phyloP scores from a whole-genome alignment of 2,329 filamentous ascomycete species.

The Leptographium radiaticola region DNA sequence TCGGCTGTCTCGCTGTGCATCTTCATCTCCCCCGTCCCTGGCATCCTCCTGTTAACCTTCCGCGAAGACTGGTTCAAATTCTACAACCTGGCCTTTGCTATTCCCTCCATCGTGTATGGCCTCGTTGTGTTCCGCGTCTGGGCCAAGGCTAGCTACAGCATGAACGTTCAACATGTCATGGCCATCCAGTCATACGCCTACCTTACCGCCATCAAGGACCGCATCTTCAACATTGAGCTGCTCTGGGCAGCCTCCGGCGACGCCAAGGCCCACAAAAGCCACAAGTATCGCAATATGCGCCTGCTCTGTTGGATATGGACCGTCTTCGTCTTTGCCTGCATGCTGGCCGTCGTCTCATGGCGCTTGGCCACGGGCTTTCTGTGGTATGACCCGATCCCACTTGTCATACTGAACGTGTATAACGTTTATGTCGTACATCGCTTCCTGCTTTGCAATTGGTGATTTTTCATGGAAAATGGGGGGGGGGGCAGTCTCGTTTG shows the following conservation, averaged over 20 bases:
- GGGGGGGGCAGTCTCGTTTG: not conserved
- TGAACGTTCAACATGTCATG: constrained; percentile 6
- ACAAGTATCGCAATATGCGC: constrained; percentile 6
- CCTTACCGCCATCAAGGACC: constrained; percentile 5
- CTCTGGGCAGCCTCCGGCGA: constrained; percentile 4
- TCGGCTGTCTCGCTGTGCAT: constrained; percentile 4
- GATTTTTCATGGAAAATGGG: not conserved
- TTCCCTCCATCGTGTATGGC: constrained; percentile 3
- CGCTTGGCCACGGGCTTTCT: not conserved
- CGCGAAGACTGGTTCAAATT: constrained; percentile 4
- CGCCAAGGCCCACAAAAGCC: constrained; percentile 5
- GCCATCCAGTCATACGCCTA: constrained; percentile 5
- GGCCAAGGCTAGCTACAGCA: constrained; percentile 1
- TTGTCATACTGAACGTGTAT: constrained; percentile 1
- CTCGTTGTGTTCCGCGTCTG: constrained; percentile 4
- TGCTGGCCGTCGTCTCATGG: not conserved
- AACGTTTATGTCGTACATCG: constrained; percentile 1
- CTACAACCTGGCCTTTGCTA: constrained; percentile 6
- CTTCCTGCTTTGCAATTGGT: constrained; percentile 5
- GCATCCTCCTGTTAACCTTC: constrained; percentile 1
- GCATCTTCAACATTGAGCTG: constrained; percentile 4
- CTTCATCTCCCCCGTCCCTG: constrained; percentile 4
- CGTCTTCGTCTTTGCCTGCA: not conserved
- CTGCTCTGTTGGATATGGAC: constrained; percentile 4
- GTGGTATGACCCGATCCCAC: constrained; percentile 1